Base-by-base conservation (phyloP, 2,329 filamentous ascomycete species). In the Exophiala dermatitidis region DNA sequence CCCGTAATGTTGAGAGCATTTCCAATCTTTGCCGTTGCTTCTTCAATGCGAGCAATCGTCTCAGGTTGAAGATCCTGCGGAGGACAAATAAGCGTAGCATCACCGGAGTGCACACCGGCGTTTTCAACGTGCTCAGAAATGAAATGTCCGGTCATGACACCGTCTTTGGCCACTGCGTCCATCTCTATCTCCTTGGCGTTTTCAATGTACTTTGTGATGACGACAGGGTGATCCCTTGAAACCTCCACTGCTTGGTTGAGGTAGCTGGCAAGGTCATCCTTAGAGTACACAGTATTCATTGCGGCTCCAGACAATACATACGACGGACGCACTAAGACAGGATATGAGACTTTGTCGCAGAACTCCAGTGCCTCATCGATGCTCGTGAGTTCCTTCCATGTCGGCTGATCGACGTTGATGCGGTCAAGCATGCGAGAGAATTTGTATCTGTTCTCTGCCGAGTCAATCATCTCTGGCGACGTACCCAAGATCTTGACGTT, bases 151-250 rank as follows among this genome's bases (percentile, higher is more conserved):
- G 96, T 82, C 72, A 97, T 86, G 50, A 81, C 84, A 66, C 93
- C 93, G 63, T 94, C 86, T 64, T 84, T 85, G 50, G 91, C 93
- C 42, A 98, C 93, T 38, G 93, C 93, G 65, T 98, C 93, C 93
- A 98, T 97, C 72, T 98, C 93, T 60, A 98, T 97, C 71, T 98
- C 93, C 77, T 98, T 97, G 61, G 93, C 93, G 62, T 95, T 93
- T 76, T 98, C 93, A 62, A 98, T 97, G 74, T 97, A 98, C 75
- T 98, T 98, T 57, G 91, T 97, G 66, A 98, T 97, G 57, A 98
- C 93, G 7, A 98, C 93, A 0, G 93, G 93, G 69, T 97, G 88
- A 58, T 97, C 91, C 58, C 88, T 84, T 4, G 93, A 97, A 44
- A 98, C 93, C 61, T 95, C 90, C 4, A 82, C 88, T 50, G 93